phyloP scores from a whole-genome alignment of 164 flowering plant genomes.

The Saururus chinensis region DNA sequence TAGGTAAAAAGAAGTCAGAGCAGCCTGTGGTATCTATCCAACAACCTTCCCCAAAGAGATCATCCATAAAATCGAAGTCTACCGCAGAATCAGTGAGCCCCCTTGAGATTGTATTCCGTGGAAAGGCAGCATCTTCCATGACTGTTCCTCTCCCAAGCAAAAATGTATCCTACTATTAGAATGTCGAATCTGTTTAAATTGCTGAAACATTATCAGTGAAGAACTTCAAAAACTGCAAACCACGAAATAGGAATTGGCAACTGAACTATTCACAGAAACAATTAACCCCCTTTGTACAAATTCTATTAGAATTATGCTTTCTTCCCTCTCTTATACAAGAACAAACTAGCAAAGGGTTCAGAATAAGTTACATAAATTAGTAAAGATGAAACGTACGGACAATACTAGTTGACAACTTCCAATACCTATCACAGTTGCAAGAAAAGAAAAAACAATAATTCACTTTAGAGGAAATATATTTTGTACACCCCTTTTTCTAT shows the following conservation, averaged over 20 bases:
- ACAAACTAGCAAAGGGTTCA: background rate
- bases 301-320: no score
- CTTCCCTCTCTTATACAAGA: background rate
- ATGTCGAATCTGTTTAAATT: background rate
- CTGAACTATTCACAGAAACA: background rate
- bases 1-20: conserved; percentile 39
- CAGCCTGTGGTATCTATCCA: conserved; percentile 61
- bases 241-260: background rate
- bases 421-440: background rate
- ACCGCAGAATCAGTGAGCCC: conserved; percentile 3
- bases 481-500: background rate
- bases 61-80: conserved; percentile 64
- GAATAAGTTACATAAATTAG: background rate
- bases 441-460: no score
- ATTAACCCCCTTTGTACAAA: background rate
- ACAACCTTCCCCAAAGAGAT: conserved; percentile 59
- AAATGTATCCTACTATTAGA: background rate
- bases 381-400: background rate
- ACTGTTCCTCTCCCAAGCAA: conserved; percentile 10
- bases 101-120: conserved; percentile 25
- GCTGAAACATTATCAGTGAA: background rate
- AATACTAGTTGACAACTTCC: background rate
- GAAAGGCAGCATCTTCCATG: conserved; percentile 49
- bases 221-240: background rate
- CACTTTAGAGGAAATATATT: background rate